Conservation (phyloP, 75 land plant genomes). For the Pinus albicaulis region DNA sequence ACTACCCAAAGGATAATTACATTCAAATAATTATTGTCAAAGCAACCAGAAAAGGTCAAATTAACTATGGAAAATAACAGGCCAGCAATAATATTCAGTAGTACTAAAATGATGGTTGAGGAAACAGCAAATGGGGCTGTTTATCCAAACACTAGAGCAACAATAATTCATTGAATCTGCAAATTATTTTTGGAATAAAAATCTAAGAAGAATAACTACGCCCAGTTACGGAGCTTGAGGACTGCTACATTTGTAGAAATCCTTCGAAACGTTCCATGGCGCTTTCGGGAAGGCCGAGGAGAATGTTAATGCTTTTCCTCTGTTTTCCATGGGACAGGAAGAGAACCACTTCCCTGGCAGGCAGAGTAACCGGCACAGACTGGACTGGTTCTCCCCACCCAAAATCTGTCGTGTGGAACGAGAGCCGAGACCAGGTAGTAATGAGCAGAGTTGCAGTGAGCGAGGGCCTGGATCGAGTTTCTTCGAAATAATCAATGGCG, state of each 20-base stretch:
- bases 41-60: too few species aligned
- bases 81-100: too few species aligned
- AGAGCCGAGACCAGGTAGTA: conserved; percentile 80
- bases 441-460: conserved; percentile 67
- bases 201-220: too few species aligned
- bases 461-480: conserved; percentile 63
- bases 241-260: conserved; percentile 21
- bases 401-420: conserved; percentile 82
- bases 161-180: too few species aligned
- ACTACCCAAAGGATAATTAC: too few species aligned
- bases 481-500: conserved; percentile 81
- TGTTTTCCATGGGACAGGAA: conserved; percentile 73
- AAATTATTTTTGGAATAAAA: too few species aligned
- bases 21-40: too few species aligned
- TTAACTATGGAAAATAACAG: too few species aligned
- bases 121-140: too few species aligned
- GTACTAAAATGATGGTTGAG: too few species aligned
- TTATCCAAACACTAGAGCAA: too few species aligned
- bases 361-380: conserved; percentile 79
- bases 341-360: conserved; percentile 76
- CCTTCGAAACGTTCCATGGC: conserved; percentile 53
- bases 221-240: too few species aligned
- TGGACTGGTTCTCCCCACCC: conserved; percentile 88
- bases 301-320: conserved; percentile 60
- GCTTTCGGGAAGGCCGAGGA: conserved; percentile 58